Percentiles rank a stretch among this genome's conserved stretches.
These are phyloP conservation scores for Paraleonurus japonicus DNA, from an alignment of 257 asterid genomes.

Conservation along the genomic window DNA sequence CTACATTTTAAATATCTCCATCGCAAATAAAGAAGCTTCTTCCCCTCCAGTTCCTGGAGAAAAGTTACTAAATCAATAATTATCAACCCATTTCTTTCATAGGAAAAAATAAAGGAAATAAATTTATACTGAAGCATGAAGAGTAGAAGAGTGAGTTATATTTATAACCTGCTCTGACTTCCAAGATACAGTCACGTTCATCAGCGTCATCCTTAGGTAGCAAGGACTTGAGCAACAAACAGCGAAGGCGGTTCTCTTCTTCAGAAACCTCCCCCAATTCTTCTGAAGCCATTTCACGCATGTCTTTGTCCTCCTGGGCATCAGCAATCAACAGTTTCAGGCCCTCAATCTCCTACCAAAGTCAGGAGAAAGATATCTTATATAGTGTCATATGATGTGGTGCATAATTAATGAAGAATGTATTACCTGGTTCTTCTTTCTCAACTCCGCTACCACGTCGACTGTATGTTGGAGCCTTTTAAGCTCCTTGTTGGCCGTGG, in stretches of 20 bases:
- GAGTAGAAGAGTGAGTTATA: neutral
- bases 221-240: conserved; percentile 67
- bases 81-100: neutral
- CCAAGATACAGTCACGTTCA: conserved; percentile 90
- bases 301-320: conserved; percentile 73
- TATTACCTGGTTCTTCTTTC: conserved; percentile 74
- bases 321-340: conserved; percentile 62
- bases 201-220: conserved; percentile 96
- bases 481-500: conserved; percentile 81
- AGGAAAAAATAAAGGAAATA: neutral
- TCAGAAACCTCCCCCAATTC: conserved; percentile 66
- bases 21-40: conserved; percentile 95
- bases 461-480: conserved; percentile 65
- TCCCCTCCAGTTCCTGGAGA: conserved; percentile 90
- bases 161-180: conserved; percentile 88
- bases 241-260: conserved; percentile 68
- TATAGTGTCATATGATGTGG: neutral
- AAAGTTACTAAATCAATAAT: conserved; percentile 11
- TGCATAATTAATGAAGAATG: neutral
- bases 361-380: neutral
- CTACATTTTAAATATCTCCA: conserved; percentile 91
- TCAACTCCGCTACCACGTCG: conserved; percentile 55
- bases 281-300: conserved; percentile 85
- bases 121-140: too few relatives aligned
- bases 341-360: conserved; percentile 69